phyloP scores from a whole-genome alignment of 768 basidiomycete species.

The Auriculariales sp. region DNA sequence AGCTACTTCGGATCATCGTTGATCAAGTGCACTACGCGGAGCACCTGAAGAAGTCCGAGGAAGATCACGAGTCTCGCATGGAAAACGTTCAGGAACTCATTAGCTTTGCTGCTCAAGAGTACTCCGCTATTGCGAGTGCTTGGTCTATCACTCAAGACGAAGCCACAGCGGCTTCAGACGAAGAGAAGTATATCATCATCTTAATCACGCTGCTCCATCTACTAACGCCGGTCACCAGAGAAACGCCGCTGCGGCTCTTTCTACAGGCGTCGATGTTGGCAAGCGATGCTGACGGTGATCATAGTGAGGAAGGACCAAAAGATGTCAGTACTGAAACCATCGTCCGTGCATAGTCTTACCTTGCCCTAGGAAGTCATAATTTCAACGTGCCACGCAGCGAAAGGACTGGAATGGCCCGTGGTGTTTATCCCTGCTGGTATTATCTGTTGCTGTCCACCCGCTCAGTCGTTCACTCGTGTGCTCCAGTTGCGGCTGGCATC shows the following conservation, averaged over 20 bases:
- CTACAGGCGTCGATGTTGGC: constrained; percentile 72
- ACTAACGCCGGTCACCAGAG: constrained; percentile 13
- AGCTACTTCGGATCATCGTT: constrained; percentile 45
- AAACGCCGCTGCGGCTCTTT: constrained; percentile 53
- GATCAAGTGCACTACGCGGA: constrained; percentile 48
- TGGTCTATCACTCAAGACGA: no score
- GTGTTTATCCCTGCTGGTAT: constrained; percentile 65
- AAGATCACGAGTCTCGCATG: constrained; percentile 66
- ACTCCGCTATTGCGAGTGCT: constrained; percentile 13
- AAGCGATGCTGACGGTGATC: constrained; percentile 57
- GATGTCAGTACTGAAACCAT: constrained; percentile 20
- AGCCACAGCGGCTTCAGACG: no score
- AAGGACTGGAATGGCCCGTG: constrained; percentile 87
- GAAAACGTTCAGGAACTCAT: constrained; percentile 81
- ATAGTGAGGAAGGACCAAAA: constrained; percentile 27
- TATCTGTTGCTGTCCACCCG: no score
- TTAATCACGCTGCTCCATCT: background rate
- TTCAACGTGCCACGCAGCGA: constrained; percentile 78
- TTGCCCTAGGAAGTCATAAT: constrained; percentile 59
- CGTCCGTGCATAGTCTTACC: background rate
- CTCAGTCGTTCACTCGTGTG: constrained; percentile 4
- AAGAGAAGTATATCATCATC: constrained; percentile 7
- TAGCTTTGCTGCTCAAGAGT: constrained; percentile 53
- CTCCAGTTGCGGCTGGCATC: constrained; percentile 50
- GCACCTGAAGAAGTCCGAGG: constrained; percentile 52